Conservation (phyloP, 176 grass and related monocot genomes). For the Carex scoparia region DNA sequence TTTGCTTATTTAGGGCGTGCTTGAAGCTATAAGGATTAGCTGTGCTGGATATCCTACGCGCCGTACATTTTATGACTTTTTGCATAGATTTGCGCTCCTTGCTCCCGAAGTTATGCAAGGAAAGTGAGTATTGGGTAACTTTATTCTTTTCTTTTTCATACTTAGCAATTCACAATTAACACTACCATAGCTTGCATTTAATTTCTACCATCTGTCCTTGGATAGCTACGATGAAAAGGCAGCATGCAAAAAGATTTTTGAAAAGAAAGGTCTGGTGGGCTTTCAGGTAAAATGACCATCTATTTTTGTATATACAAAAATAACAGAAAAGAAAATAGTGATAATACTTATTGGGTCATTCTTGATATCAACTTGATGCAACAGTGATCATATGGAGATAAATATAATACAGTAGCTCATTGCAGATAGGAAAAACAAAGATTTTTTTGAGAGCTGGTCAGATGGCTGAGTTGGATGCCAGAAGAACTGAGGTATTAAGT, state of each 20-base stretch:
- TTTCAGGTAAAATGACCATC: slow-evolving; percentile 66
- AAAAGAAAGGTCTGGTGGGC: slow-evolving; percentile 80
- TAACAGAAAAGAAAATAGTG: neutral
- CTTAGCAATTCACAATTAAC: slow-evolving; percentile 11
- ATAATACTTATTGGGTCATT: neutral
- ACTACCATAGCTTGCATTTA: slow-evolving; percentile 14
- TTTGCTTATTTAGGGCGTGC: slow-evolving; percentile 73
- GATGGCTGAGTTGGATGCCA: slow-evolving; percentile 97
- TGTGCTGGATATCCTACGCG: slow-evolving; percentile 98
- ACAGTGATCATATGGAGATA: neutral
- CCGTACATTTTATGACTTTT: slow-evolving; percentile 96
- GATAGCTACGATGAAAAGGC: slow-evolving; percentile 85
- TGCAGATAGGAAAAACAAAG: slow-evolving; percentile 97
- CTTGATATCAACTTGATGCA: neutral
- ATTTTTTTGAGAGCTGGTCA: slow-evolving; percentile 98
- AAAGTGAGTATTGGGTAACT: slow-evolving; percentile 53
- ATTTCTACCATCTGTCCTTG: slow-evolving; percentile 23
- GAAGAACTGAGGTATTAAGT: slow-evolving; percentile 93
- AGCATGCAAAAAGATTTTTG: slow-evolving; percentile 83
- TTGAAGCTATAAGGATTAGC: slow-evolving; percentile 99
- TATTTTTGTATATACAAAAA: neutral
- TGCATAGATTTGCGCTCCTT: slow-evolving; percentile 95
- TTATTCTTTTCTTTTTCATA: slow-evolving; percentile 11
- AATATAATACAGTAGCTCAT: slow-evolving; percentile 33
- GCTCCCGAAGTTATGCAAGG: slow-evolving; percentile 76